A percentile compares a stretch with the other conserved stretches of the same genome.
phyloP scores from a whole-genome alignment of 2,329 filamentous ascomycete species.

The Didymella exigua region DNA sequence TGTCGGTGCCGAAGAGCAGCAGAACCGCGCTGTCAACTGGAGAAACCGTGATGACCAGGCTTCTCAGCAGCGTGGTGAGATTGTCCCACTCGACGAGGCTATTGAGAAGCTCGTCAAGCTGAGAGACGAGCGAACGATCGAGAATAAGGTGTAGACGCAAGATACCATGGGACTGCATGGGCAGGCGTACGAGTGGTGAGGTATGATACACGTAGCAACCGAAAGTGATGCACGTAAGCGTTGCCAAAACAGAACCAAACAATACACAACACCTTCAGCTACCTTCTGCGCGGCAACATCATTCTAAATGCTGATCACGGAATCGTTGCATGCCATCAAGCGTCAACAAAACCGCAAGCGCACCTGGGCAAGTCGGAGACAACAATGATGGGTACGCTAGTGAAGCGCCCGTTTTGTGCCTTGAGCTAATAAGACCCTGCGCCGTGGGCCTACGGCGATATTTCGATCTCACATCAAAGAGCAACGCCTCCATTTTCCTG shows the following conservation, averaged over 20 bases:
- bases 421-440: conserved; percentile 1
- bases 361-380: neutral
- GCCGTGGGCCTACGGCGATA: neutral
- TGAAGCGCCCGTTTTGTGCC: conserved; percentile 14
- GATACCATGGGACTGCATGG: conserved; percentile 1
- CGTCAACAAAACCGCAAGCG: neutral
- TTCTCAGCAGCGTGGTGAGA: conserved; percentile 66
- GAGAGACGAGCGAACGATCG: conserved; percentile 51
- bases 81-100: conserved; percentile 65
- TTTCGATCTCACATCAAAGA: neutral
- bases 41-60: conserved; percentile 67
- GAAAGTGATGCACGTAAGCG: neutral
- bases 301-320: neutral
- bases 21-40: conserved; percentile 65
- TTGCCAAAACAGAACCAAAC: neutral
- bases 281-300: neutral
- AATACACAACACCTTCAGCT: neutral
- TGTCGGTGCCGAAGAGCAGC: conserved; percentile 67
- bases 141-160: conserved; percentile 33
- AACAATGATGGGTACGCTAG: conserved; percentile 13
- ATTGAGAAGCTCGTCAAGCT: conserved; percentile 58
- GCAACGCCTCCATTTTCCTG: neutral
- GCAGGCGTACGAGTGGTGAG: conserved; percentile 5
- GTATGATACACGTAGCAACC: conserved; percentile 3
- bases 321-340: neutral